Evolutionary conservation across 495 filamentous ascomycete genomes (phyloP).

Genomic region (Parathielavia hyrcaniae): DNA sequence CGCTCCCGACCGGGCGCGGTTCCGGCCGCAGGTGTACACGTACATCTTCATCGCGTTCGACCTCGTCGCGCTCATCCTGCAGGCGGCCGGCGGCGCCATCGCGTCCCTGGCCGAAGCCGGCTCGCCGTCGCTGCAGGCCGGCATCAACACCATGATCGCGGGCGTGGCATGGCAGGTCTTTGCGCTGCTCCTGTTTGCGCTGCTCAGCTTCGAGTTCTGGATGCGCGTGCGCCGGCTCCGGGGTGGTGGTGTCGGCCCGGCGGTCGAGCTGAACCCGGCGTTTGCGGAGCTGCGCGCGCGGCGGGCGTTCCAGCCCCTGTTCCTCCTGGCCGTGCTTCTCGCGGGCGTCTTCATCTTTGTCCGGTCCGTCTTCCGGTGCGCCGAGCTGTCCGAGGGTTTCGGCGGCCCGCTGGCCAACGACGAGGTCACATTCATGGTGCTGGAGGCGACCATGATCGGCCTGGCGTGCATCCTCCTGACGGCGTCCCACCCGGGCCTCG

Average conservation of each 20-base stretch:
- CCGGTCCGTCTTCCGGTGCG: slow-evolving; percentile 32
- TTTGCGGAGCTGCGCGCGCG: background rate
- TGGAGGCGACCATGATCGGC: slow-evolving; percentile 34
- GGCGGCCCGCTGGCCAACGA: slow-evolving; percentile 29
- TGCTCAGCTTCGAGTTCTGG: slow-evolving; percentile 15
- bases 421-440: slow-evolving; percentile 31
- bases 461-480: slow-evolving; percentile 29
- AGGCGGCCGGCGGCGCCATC: slow-evolving; percentile 46
- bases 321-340: background rate
- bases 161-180: slow-evolving; percentile 42
- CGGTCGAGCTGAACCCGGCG: background rate
- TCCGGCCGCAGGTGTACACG: slow-evolving; percentile 39
- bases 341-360: slow-evolving; percentile 34
- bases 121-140: slow-evolving; percentile 7
- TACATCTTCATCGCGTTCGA: slow-evolving; percentile 51
- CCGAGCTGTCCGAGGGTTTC: slow-evolving; percentile 37
- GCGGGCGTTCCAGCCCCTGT: background rate
- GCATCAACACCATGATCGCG: slow-evolving; percentile 45
- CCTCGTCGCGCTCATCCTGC: slow-evolving; percentile 43
- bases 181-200: slow-evolving; percentile 30
- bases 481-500: slow-evolving; percentile 11
- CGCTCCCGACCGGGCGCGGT: slow-evolving; percentile 30
- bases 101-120: slow-evolving; percentile 26
- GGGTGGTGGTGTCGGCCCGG: background rate
- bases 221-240: slow-evolving; percentile 14